Base-by-base conservation (phyloP, 2,329 filamentous ascomycete species). In the Penicillium thymicola region DNA sequence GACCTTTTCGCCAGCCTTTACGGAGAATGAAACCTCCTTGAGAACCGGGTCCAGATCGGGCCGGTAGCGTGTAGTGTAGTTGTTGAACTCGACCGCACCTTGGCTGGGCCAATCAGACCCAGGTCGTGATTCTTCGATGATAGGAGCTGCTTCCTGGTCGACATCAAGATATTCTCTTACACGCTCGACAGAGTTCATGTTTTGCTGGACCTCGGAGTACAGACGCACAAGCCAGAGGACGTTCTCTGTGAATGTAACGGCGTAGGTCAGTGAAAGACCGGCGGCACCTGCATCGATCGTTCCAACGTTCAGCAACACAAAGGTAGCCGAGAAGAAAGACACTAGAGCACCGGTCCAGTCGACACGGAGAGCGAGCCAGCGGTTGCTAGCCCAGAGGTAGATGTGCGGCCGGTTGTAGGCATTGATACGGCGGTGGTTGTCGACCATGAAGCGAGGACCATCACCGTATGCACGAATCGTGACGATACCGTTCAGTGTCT, bases 101-200 rank as follows among this genome's bases (percentile, higher is more conserved):
- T 89, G 81, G 59, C 84, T 88, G 9, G 94, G 94, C 94, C 94
- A 99, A 70, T 89, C 86, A 5, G 81, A 75, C 0, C 88, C 81
- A 7, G 94, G 94, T 28, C 90, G 84, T 62, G 85, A 89, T 57
- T 93, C 86, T 53, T 91, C 86, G 40, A 96, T 83, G 40, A 96
- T 79, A 1, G 89, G 81, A 0, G 83, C 80, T 1, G 94, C 92
- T 76, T 99, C 94, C 72, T 97, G 93, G 66, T 97, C 93, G 1
- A 99, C 89, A 43, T 97, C 91, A 36, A 97, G 83, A 70, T 97
- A 99, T 72, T 99, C 94, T 78, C 96, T 95, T 70, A 99, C 88
- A 69, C 94, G 90, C 76, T 99, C 94, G 47, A 97, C 92, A 3
- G 93, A 93, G 76, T 99, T 99, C 94, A 99, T 97, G 76, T 97